Conservation (phyloP, 2,329 filamentous ascomycete genomes). For the Cladosporium velox region DNA sequence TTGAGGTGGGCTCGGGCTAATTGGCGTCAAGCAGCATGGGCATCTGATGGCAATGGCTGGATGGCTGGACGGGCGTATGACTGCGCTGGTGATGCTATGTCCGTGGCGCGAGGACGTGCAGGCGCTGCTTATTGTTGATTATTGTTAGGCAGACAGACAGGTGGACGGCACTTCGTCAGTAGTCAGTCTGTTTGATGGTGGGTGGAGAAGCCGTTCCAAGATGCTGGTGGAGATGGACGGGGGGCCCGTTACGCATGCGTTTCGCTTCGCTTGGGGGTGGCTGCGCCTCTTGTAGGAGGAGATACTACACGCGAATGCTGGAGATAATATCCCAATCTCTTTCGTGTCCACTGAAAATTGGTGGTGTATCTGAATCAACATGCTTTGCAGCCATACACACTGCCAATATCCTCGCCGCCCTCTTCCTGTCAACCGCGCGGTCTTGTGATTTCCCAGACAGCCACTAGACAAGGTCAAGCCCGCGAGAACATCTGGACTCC, state of each 20-base stretch:
- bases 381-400: neutral
- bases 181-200: neutral
- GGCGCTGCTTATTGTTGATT: neutral
- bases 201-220: too few species aligned
- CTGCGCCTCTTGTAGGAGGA: neutral
- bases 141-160: neutral
- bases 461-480: neutral
- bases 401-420: neutral
- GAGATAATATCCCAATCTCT: neutral
- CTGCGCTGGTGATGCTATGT: neutral
- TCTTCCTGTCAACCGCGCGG: neutral
- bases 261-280: neutral
- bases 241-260: neutral
- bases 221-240: too few species aligned
- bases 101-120: neutral
- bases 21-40: constrained; percentile 1
- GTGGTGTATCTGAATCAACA: neutral
- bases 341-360: neutral
- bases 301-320: neutral
- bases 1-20: neutral
- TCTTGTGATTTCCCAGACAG: neutral
- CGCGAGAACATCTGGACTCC: neutral
- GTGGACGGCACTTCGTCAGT: neutral
- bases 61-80: neutral
- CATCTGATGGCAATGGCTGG: neutral